Evolutionary conservation across 352 stramenopile species (phyloP), one percentile per base, ranked within the genome.

Genomic region (Phytophthora brassicae): DNA sequence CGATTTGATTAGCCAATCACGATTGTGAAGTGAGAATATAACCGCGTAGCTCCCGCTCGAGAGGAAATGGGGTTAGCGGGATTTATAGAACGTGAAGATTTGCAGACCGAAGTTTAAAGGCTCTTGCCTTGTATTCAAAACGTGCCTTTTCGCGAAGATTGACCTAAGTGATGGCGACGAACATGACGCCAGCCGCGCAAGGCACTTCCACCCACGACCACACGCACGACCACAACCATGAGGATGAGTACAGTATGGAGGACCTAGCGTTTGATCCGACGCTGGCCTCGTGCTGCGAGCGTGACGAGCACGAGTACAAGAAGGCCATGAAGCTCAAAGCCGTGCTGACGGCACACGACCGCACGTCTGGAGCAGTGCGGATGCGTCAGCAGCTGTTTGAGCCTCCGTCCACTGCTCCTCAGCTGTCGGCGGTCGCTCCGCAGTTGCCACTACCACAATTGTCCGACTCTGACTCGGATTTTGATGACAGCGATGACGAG

Each of bases 251-350:
- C 23, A 39, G 69, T 23, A 57, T 70, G 9, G 56, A 74, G n/a
- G 62, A 75, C 26, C 11, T 89, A 43, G 58, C 64, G 20, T 74
- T 76, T 35, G 81, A 90, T 46, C 81, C 81, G 17, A 90, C 81
- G 19, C 60, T 90, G 31, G 72, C 79, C 46, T 88, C 81, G 13
- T 90, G 81, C 63, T 90, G 81, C 57, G 78, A 86, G 51, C 72
- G 74, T 28, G 81, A 90, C 57, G 61, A 74, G 47, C 60, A 70
- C 47, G 74, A 79, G 46, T 90, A 78, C 58, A 65, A 77, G 43
- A 82, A 84, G 60, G 78, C 78, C 55, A 86, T 86, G 78, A 66
- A 77, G 51, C 76, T 90, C 48, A 90, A 90, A 60, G 56, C 68
- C 3, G 43, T 85, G 46, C 60, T 90, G 23, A 88, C 78, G 4